Base-by-base conservation (phyloP, 768 basidiomycete genomes). In the Panellus pusillus region DNA sequence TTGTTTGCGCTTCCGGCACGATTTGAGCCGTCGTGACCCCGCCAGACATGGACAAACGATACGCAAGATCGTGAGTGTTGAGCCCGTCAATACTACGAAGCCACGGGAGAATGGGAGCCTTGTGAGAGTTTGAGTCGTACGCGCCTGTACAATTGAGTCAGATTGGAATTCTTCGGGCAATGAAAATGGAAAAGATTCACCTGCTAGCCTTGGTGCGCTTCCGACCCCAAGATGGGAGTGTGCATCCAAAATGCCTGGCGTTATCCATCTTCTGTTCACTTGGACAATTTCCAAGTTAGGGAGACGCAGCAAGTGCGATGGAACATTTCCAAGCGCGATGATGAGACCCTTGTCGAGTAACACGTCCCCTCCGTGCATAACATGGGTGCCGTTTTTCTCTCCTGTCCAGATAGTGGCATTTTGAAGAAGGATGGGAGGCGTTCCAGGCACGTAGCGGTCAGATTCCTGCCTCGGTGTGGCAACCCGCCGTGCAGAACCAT, bases 1-100 rank as follows among this genome's bases (percentile, higher is more conserved):
- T 79, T 81, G 55, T 79, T 72, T 2, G 75, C 79, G 41, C 79
- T 82, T 1, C 89, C 89, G 90, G 89, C 0, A 92, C 74, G 29
- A 91, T 72, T 47, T 87, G 79, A 2, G 83, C 81, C 3, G 86
- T 87, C 0, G 90, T 90, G 6, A 90, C 80, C 0, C 79, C 90
- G 2, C 90, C 90, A 0, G 89, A 66, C 13, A 86, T 76, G 4
- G 80, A 69, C 4, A 83, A 71, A 17, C 74, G 66, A 62, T 82
- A 87, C 1, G 80, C 71, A 0, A 71, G 71, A 63, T 91, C 89
- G 50, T 88, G 87, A 0, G 86, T 89, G 66, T 91, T 89, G 53
- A 91, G 63, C 0, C 79, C 88, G 56, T 92, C 89, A n/a, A 91
- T 66, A 15, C 81, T 82, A 19, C 88, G 76, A 5, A 91, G 68